These are phyloP conservation scores for Umbelopsis vinacea DNA, from an alignment of 192 early-diverging fungal genomes.

Conservation along the genomic window DNA sequence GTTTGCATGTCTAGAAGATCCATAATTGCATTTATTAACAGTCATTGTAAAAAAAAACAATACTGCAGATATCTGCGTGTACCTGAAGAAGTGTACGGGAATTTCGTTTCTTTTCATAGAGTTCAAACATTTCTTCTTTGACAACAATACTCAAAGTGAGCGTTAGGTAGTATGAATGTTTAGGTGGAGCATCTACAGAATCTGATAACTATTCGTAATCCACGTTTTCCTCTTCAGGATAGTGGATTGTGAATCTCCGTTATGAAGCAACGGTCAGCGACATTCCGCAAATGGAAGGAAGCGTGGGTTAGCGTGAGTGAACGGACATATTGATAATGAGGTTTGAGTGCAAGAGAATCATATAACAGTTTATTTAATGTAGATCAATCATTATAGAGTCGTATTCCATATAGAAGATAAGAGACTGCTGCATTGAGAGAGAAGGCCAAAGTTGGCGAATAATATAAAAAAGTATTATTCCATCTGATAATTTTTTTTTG, in stretches of 20 bases:
- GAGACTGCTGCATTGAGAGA: too few relatives aligned
- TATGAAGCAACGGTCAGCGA: not conserved
- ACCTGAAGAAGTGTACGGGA: too few relatives aligned
- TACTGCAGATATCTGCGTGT: too few relatives aligned
- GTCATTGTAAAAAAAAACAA: too few relatives aligned
- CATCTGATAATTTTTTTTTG: constrained; percentile 16
- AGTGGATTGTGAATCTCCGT: constrained; percentile 4
- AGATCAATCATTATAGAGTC: too few relatives aligned
- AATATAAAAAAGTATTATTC: not conserved
- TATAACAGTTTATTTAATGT: not conserved
- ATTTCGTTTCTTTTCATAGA: not conserved
- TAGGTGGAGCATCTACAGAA: not conserved
- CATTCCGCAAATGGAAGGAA: not conserved
- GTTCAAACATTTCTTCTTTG: not conserved
- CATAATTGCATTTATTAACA: too few relatives aligned
- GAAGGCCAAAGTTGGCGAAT: not conserved
- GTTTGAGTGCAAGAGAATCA: not conserved
- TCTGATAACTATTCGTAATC: constrained; percentile 19
- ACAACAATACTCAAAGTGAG: too few relatives aligned
- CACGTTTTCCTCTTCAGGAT: not conserved
- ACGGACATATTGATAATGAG: not conserved
- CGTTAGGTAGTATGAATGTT: too few relatives aligned
- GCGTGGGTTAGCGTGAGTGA: constrained; percentile 3
- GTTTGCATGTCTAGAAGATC: too few relatives aligned
- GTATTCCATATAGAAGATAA: too few relatives aligned